Evolutionary conservation across 352 stramenopile species (phyloP).

Genomic region (Phytophthora brassicae): DNA sequence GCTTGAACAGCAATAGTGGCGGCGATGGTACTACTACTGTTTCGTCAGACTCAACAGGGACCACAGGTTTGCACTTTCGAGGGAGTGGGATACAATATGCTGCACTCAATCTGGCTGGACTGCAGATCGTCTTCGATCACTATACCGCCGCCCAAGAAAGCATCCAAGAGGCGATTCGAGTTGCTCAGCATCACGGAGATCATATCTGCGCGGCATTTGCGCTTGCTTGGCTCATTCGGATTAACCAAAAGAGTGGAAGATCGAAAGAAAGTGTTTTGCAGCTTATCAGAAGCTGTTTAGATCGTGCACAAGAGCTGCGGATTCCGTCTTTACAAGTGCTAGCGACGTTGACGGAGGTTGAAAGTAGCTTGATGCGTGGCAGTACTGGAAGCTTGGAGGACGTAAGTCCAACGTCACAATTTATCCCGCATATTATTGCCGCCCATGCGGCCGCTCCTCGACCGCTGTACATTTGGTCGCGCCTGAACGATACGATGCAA

Average conservation of each 20-base stretch:
- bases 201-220: slow-evolving; percentile 92
- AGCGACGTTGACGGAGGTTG: slow-evolving; percentile 45
- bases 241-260: slow-evolving; percentile 65
- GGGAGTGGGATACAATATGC: slow-evolving; percentile 89
- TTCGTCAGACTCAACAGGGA: background rate
- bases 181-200: slow-evolving; percentile 92
- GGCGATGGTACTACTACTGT: slow-evolving; percentile 17
- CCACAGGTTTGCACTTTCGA: slow-evolving; percentile 44
- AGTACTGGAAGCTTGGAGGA: slow-evolving; percentile 15
- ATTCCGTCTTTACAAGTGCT: slow-evolving; percentile 58
- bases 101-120: slow-evolving; percentile 84
- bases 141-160: slow-evolving; percentile 74
- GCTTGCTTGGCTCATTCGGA: slow-evolving; percentile 83
- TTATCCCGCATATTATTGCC: slow-evolving; percentile 39
- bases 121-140: slow-evolving; percentile 88
- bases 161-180: slow-evolving; percentile 91
- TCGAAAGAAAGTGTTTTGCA: slow-evolving; percentile 50
- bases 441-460: slow-evolving; percentile 34
- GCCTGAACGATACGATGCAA: slow-evolving; percentile 35
- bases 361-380: slow-evolving; percentile 49
- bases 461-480: slow-evolving; percentile 47
- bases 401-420: slow-evolving; percentile 10
- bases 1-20: background rate
- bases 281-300: slow-evolving; percentile 54
- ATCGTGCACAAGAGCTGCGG: slow-evolving; percentile 57